Evolutionary conservation across 1,284 basidiomycete genomes (phyloP).

Genomic region (Malassezia caprae): DNA sequence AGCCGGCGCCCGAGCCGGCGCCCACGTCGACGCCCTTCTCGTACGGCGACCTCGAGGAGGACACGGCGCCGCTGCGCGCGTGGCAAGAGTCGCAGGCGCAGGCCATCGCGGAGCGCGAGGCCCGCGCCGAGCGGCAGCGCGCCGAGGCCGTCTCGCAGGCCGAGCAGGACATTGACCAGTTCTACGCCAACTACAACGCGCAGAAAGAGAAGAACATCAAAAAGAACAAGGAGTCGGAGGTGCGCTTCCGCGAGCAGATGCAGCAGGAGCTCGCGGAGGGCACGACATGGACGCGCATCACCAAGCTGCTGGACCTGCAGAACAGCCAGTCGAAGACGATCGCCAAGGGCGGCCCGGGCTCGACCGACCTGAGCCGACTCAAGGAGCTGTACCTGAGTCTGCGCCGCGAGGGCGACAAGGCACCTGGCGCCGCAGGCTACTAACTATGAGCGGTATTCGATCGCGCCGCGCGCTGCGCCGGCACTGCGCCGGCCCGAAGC

Average conservation of each 20-base stretch:
- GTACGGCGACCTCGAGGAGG: conserved; percentile 26
- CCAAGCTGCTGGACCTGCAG: conserved; percentile 73
- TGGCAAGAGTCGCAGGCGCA: conserved; percentile 81
- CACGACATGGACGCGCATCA: conserved; percentile 92
- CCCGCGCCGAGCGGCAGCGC: conserved; percentile 65
- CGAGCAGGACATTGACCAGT: conserved; percentile 84
- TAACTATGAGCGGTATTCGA: conserved; percentile 7
- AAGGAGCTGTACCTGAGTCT: conserved; percentile 54
- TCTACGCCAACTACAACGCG: conserved; percentile 84
- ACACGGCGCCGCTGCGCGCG: conserved; percentile 46
- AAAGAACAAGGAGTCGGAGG: conserved; percentile 89
- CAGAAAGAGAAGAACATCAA: conserved; percentile 87
- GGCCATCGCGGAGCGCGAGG: conserved; percentile 72
- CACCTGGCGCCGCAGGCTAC: conserved; percentile 43
- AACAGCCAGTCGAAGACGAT: conserved; percentile 93
- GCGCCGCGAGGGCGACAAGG: conserved; percentile 40
- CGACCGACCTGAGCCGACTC: conserved; percentile 77
- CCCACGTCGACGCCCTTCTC: conserved; percentile 9
- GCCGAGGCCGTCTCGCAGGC: conserved; percentile 80
- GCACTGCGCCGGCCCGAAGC: conserved; percentile 13
- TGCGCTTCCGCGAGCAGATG: conserved; percentile 64
- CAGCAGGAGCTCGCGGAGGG: conserved; percentile 72
- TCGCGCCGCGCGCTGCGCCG: neutral
- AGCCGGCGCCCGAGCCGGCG: neutral
- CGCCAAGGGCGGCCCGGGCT: conserved; percentile 72